phyloP scores from a whole-genome alignment of 192 early-diverging fungal genomes.

The Coemansia sp. region DNA sequence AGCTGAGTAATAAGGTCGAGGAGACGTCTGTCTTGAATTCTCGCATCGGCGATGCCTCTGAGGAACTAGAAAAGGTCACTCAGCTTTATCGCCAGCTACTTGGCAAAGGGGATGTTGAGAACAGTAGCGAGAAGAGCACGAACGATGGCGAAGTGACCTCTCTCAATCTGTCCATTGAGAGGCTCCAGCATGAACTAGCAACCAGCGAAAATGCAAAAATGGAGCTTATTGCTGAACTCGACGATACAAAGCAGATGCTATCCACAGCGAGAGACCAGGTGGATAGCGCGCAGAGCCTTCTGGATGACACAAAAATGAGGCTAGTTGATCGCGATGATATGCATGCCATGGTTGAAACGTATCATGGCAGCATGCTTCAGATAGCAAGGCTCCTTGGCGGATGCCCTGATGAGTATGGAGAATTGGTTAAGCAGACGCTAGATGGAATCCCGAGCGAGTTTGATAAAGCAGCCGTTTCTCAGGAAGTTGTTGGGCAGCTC shows the following conservation, averaged over 20 bases:
- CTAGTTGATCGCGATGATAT: slow-evolving; percentile 36
- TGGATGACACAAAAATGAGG: slow-evolving; percentile 46
- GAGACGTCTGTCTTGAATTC: slow-evolving; percentile 16
- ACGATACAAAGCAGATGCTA: neutral
- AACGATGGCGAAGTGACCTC: slow-evolving; percentile 13
- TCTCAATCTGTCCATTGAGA: slow-evolving; percentile 22
- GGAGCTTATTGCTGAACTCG: neutral
- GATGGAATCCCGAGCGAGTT: neutral
- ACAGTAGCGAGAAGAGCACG: slow-evolving; percentile 10
- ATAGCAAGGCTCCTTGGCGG: neutral
- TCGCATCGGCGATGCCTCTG: slow-evolving; percentile 14
- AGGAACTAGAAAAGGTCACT: slow-evolving; percentile 16
- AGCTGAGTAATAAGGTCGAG: neutral
- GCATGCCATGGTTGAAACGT: slow-evolving; percentile 6
- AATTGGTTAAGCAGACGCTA: neutral
- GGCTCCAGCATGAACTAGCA: slow-evolving; percentile 23
- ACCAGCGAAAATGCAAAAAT: slow-evolving; percentile 13
- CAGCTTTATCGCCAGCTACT: slow-evolving; percentile 27
- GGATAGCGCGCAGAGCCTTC: slow-evolving; percentile 18
- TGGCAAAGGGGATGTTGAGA: slow-evolving; percentile 17
- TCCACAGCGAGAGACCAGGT: slow-evolving; percentile 2
- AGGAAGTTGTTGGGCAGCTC: neutral
- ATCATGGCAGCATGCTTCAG: slow-evolving; percentile 10
- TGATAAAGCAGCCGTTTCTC: neutral
- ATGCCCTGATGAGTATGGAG: neutral